phyloP scores from a whole-genome alignment of 768 basidiomycete species.

The Leccinum barrowsii region DNA sequence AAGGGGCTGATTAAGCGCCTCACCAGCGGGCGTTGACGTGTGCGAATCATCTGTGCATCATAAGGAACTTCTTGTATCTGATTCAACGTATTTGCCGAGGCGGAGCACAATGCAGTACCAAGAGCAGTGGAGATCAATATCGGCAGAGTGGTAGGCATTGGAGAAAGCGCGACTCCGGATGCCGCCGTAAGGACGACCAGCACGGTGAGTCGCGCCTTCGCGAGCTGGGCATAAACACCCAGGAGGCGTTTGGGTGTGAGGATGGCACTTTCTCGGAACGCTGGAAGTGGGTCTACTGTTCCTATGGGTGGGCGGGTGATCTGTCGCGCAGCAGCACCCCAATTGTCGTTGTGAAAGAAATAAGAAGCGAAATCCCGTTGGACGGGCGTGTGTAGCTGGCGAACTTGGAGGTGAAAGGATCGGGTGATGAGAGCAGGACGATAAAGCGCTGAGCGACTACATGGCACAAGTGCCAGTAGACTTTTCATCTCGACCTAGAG shows the following conservation, averaged over 20 bases:
- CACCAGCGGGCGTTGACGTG: slow-evolving; percentile 83
- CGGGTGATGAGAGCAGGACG: slow-evolving; percentile 3
- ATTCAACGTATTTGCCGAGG: slow-evolving; percentile 92
- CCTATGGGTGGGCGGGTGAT: slow-evolving; percentile 11
- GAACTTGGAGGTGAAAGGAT: slow-evolving; percentile 6
- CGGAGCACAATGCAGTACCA: slow-evolving; percentile 88
- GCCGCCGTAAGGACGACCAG: slow-evolving; percentile 88
- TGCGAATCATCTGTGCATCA: slow-evolving; percentile 95
- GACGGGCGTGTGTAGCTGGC: slow-evolving; percentile 15
- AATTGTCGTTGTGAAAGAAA: slow-evolving; percentile 61
- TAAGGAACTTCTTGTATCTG: slow-evolving; percentile 93
- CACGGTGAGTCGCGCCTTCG: slow-evolving; percentile 79
- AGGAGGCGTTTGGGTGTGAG: slow-evolving; percentile 53
- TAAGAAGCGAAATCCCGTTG: slow-evolving; percentile 43
- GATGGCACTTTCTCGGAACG: slow-evolving; percentile 37
- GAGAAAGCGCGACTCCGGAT: slow-evolving; percentile 90
- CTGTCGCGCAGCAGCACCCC: slow-evolving; percentile 32
- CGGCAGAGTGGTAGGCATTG: slow-evolving; percentile 78
- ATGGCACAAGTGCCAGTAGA: slow-evolving; percentile 4
- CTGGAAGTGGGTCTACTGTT: slow-evolving; percentile 15
- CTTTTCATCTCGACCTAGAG: slow-evolving; percentile 18
- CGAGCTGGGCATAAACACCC: slow-evolving; percentile 72
- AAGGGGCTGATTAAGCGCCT: slow-evolving; percentile 78
- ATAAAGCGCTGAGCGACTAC: slow-evolving; percentile 12
- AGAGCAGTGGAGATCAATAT: slow-evolving; percentile 82